Conservation (phyloP, 2,329 filamentous ascomycete species). For the Aureobasidium sp. region DNA sequence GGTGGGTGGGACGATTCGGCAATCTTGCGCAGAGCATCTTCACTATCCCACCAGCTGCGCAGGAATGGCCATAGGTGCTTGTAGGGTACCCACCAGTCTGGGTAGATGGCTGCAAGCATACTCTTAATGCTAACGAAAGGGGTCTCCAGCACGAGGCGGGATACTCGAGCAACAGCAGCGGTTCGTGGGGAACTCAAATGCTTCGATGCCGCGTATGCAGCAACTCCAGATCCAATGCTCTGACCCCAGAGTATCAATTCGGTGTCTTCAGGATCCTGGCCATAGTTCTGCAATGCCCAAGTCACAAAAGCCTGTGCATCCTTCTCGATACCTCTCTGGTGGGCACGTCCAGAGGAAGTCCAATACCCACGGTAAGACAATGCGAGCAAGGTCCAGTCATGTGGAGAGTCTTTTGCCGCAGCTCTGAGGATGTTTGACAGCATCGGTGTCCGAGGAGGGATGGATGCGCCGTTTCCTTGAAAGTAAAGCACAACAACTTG, state of each 20-base stretch:
- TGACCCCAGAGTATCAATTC: slow-evolving; percentile 65
- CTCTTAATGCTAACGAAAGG: slow-evolving; percentile 64
- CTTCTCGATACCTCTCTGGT: slow-evolving; percentile 61
- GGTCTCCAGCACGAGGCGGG: slow-evolving; percentile 62
- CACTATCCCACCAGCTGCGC: slow-evolving; percentile 51
- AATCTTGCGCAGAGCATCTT: slow-evolving; percentile 35
- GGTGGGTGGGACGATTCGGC: slow-evolving; percentile 21
- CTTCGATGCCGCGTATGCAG: slow-evolving; percentile 51
- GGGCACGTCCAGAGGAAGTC: slow-evolving; percentile 66
- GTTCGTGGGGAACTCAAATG: slow-evolving; percentile 30
- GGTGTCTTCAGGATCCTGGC: slow-evolving; percentile 28
- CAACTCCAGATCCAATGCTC: slow-evolving; percentile 67
- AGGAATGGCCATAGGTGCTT: slow-evolving; percentile 67
- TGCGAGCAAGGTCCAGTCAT: slow-evolving; percentile 36
- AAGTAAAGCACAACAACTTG: slow-evolving; percentile 39
- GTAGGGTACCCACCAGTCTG: slow-evolving; percentile 74
- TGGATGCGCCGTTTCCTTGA: slow-evolving; percentile 42
- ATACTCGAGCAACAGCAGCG: slow-evolving; percentile 22
- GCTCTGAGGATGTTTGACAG: slow-evolving; percentile 40
- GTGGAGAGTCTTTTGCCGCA: slow-evolving; percentile 13
- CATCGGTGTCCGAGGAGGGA: slow-evolving; percentile 41
- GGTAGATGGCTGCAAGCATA: slow-evolving; percentile 67
- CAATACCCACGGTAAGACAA: slow-evolving; percentile 66
- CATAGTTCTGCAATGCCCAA: slow-evolving; percentile 50
- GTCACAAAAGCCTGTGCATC: slow-evolving; percentile 59